phyloP scores from a whole-genome alignment of 495 filamentous ascomycete species.

The Xylaria cubensis region DNA sequence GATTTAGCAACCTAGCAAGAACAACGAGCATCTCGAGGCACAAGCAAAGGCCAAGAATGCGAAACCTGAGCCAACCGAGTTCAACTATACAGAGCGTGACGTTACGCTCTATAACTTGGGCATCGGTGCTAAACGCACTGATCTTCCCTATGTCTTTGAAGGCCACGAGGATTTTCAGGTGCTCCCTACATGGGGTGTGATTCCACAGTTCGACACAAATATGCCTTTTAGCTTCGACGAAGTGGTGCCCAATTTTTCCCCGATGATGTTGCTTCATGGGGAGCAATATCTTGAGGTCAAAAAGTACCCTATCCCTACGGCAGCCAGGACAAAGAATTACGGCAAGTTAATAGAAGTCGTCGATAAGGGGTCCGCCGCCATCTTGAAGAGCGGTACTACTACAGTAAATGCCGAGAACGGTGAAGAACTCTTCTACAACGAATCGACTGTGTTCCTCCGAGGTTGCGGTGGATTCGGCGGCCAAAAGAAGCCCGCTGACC shows the following conservation, averaged over 20 bases:
- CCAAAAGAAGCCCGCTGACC: conserved; percentile 74
- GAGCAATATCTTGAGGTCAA: conserved; percentile 98
- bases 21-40: conserved; percentile 63
- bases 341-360: conserved; percentile 91
- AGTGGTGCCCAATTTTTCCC: conserved; percentile 90
- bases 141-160: conserved; percentile 88
- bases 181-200: conserved; percentile 91
- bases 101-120: conserved; percentile 96
- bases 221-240: conserved; percentile 82
- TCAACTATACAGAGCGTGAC: conserved; percentile 83
- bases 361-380: conserved; percentile 91
- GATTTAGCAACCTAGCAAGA: conserved; percentile 43
- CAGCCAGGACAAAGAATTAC: conserved; percentile 78
- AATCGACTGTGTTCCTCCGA: conserved; percentile 87
- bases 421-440: conserved; percentile 96
- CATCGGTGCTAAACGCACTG: conserved; percentile 89
- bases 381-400: conserved; percentile 79
- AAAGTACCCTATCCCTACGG: conserved; percentile 92
- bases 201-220: conserved; percentile 88
- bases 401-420: conserved; percentile 82
- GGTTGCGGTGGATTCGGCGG: conserved; percentile 94
- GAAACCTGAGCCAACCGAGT: conserved; percentile 76
- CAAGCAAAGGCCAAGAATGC: conserved; percentile 80
- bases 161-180: conserved; percentile 89
- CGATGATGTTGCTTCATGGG: conserved; percentile 99